Conservation (phyloP, 176 grass and related monocot species). For the Oryza meyeriana region DNA sequence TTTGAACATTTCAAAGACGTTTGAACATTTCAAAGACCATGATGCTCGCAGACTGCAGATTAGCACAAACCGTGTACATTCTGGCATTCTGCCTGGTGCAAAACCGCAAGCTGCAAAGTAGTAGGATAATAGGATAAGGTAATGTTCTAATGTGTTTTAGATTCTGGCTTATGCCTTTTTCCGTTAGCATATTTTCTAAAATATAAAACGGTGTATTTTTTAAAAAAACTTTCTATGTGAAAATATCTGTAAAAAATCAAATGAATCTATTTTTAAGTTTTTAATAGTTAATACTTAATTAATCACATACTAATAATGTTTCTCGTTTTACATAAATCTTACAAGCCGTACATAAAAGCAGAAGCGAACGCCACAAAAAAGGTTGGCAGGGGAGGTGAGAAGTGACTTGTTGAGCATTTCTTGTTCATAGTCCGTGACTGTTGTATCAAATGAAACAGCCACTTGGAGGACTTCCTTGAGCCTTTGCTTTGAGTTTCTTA, state of each 20-base stretch:
- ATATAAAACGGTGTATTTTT: no score
- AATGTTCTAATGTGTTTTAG: no score
- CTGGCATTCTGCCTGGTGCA: neutral
- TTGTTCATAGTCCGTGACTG: neutral
- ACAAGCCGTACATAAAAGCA: no score
- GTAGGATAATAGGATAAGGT: neutral
- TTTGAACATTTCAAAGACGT: neutral
- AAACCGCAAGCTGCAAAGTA: neutral
- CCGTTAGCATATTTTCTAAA: no score
- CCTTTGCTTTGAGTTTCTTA: neutral
- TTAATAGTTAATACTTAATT: no score
- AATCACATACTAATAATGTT: no score
- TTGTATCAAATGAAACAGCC: neutral
- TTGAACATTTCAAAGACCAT: neutral
- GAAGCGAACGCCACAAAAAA: no score
- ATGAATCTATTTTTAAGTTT: no score
- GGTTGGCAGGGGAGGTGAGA: neutral
- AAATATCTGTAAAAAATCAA: no score
- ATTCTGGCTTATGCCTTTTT: no score
- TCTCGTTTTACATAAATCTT: no score
- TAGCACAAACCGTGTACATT: neutral
- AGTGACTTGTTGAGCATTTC: neutral
- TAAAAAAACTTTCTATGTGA: no score
- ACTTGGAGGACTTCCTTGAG: conserved; percentile 6
- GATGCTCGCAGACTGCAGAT: neutral